Evolutionary conservation across 306 rosid species (phyloP), one percentile per base, ranked within the genome.

Genomic region (Mimosa pudica): DNA sequence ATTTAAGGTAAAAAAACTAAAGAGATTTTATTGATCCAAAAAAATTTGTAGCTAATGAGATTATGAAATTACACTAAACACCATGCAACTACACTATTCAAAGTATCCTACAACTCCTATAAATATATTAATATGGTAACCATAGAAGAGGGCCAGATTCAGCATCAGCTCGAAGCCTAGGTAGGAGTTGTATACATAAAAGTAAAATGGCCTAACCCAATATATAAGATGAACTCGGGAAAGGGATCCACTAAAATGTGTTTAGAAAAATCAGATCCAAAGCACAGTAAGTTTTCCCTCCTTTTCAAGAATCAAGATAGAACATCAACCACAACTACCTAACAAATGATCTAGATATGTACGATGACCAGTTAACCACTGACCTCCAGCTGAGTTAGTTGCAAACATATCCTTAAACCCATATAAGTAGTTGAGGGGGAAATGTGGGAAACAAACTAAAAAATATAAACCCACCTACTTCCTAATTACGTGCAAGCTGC

Each of bases 401-500:
- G 61, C 61, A 54, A 54, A 54, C 61, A 16, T 6, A 5, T 54
- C 61, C 61, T 54, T 54, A 17, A 24, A 57, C 18, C 63, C 32
- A 18, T 16, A 57, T 57, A 18, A n/a, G n/a, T 38, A 38, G 7
- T n/a, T 11, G 20, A 17, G 20, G 61, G 8, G 8, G 63, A 18
- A n/a, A 57, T 57, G 10, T 10, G 18, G 63, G 11, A 8, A 57
- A 18, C 18, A 30, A 57, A 11, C 7, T 57, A 30, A 57, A 11
- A 18, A 57, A 57, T 18, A 32, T n/a, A 18, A n/a, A 30, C n/a
- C 11, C 10, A 3, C 18, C 42, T 62, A 4, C 44, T 33, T 54
- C 68, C 84, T 46, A 69, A 42, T 51, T 47, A 32, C 35, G 24
- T 7, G 10, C 60, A 82, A 69, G 78, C 47, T 71, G 67, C 71